Base-by-base conservation (phyloP, 441 rosid species). In the Eruca vesicaria region DNA sequence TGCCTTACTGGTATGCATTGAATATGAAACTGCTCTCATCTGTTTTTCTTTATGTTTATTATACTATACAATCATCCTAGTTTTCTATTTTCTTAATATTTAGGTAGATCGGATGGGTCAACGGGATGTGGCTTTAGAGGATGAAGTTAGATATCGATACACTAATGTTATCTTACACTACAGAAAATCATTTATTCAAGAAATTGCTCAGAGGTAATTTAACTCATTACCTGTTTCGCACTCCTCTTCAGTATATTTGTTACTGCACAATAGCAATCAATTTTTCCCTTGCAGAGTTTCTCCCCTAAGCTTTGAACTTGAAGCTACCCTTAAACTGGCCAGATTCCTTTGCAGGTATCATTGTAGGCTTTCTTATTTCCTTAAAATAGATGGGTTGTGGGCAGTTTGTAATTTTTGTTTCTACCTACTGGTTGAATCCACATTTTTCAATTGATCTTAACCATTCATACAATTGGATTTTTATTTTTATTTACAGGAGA, bases 301-400 rank as follows among this genome's bases (percentile, higher is more conserved):
- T 19, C 99, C 98, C 12, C 74, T 96, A 73, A 91, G 96, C 86
- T 96, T 96, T 88, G 99, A 93, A 78, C 97, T 96, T 52, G 99
- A 96, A 84, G 98, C 97, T 70, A 90, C 88, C 28, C 84, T 93
- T 81, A 93, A 96, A 80, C 80, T 93, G 79, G 98, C 97, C 68
- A 90, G 99, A 82, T 96, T 88, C 81, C 96, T 96, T 65, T 93
- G 96, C 88, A 96, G 97, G 99, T 96, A 89, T 63, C 72, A 33
- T 55, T 63, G 38, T 73, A 33, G 56, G 65, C 75, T 63, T 41
- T 63, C 53, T n/a, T 73, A 9, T 63, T 73, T 63, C 26, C 56
- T 63, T 68, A 32, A 59, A 15, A 14, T 59, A 59, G 48, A 58
- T 59, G 66, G 20, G 62, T 65, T 48, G 12, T 57, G 19, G 59